phyloP scores from a whole-genome alignment of 2,329 filamentous ascomycete genomes.

The Sporothrix luriei region DNA sequence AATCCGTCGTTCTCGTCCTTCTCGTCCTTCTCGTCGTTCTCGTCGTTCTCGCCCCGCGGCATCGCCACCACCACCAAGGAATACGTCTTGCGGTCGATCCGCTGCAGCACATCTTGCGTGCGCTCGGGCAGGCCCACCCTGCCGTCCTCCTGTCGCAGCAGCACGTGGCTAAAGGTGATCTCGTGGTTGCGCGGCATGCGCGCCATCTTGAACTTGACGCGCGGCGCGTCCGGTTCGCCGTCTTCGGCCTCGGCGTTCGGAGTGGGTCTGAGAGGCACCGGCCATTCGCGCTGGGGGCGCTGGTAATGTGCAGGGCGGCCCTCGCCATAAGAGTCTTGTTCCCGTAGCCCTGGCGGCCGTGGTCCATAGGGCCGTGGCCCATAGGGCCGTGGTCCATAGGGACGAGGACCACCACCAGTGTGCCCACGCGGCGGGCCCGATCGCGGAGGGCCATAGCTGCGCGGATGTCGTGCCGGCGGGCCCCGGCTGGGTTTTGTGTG shows the following conservation, averaged over 20 bases:
- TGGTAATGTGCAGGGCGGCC: no score
- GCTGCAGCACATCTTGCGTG: conserved; percentile 48
- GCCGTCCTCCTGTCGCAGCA: conserved; percentile 44
- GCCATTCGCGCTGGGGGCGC: no score
- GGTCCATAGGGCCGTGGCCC: no score
- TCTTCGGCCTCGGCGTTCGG: no score
- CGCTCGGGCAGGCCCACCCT: conserved; percentile 46
- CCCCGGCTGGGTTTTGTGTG: neutral
- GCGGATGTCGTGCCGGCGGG: neutral
- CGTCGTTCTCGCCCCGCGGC: neutral
- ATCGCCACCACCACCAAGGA: conserved; percentile 43
- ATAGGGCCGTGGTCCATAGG: no score
- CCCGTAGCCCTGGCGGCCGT: no score
- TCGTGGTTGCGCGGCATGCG: conserved; percentile 50
- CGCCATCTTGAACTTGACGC: conserved; percentile 14
- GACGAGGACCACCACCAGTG: no score
- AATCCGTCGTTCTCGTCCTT: no score
- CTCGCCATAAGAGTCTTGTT: no score
- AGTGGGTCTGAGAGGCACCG: no score
- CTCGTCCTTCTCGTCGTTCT: no score
- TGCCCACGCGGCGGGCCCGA: neutral
- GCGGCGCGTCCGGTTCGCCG: neutral
- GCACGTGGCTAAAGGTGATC: conserved; percentile 46
- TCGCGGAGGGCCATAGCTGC: neutral
- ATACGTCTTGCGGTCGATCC: conserved; percentile 43